Evolutionary conservation across 176 grass and related monocot genomes (phyloP).

Genomic region (Aechmea fasciata): DNA sequence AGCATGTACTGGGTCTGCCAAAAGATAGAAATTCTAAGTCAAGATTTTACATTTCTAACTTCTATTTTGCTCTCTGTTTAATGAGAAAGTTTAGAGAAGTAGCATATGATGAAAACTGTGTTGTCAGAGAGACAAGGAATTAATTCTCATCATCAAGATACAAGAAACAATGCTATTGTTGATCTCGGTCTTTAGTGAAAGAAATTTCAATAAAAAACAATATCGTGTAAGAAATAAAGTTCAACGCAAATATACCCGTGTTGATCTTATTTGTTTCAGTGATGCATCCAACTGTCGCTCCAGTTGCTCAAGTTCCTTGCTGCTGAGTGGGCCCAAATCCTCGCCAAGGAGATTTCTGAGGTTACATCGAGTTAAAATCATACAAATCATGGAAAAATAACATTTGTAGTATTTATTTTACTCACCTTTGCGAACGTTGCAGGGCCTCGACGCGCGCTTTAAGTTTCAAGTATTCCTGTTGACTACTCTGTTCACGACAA

Average conservation of each 20-base stretch:
- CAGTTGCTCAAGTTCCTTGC: conserved; percentile 23
- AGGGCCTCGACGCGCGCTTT: conserved; percentile 28
- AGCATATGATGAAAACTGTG: not conserved
- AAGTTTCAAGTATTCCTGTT: conserved; percentile 38
- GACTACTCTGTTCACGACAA: conserved; percentile 22
- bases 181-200: not conserved
- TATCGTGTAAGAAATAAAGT: not conserved
- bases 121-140: not conserved
- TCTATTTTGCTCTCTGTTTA: not conserved
- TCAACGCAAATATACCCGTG: conserved; percentile 12
- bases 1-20: conserved; percentile 46
- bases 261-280: conserved; percentile 42
- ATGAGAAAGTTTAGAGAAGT: not conserved
- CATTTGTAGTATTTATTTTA: not conserved
- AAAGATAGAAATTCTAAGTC: conserved; percentile 7
- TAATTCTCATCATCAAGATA: not conserved
- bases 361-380: not conserved
- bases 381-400: not conserved
- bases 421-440: conserved; percentile 35
- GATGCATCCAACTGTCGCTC: conserved; percentile 36
- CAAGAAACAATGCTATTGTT: not conserved
- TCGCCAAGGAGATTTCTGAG: conserved; percentile 43
- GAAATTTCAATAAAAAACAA: not conserved
- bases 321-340: conserved; percentile 29
- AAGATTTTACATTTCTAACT: not conserved